Base-by-base conservation (phyloP, 768 basidiomycete genomes). In the Pleurotus ostreatus region DNA sequence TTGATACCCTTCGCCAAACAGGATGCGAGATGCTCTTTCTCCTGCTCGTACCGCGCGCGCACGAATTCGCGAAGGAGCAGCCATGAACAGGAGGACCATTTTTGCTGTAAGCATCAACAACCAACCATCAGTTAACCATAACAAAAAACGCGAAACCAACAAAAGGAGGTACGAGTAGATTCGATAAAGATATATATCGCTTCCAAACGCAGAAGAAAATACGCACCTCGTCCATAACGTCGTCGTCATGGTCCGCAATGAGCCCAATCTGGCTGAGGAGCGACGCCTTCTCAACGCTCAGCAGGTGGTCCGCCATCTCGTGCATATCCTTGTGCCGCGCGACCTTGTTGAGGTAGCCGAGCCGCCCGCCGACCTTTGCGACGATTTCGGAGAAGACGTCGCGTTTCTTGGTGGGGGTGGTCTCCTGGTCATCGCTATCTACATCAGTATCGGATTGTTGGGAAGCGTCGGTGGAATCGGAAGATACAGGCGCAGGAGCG, bases 171-270 rank as follows among this genome's bases (percentile, higher is more conserved):
- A 34, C 30, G 30, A 30, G 30, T 9, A 30, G 2, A 30, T 9
- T 23, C 3, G 1, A 23, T 0, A 23, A 23, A 5, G 20, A 47
- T 11, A 45, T 40, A 9, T 12, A 40, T 23, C 25, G 18, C 1
- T 7, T 44, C 56, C 11, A 57, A 34, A 15, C 12, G 11, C 3
- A 46, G 34, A 47, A 55, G 6, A 38, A 39, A 2, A 12, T 46
- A 67, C 74, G 60, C 61, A 89, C 89, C 77, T 93, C 93, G 68
- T 94, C 92, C 92, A 90, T 91, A 56, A 90, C 84, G 64, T 90
- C 88, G 70, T 91, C 89, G 67, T 93, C 91, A 64, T 83, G 86
- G 65, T 91, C 91, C 6, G 82, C 80, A 57, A 94, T 93, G 47
- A 92, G 74, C 2, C 76, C 90, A 43, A 92, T 87, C 67, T 87